Percentiles rank a stretch among this genome's conserved stretches.
Conservation (phyloP, 1,284 basidiomycete species). For the Pascua sp. region DNA sequence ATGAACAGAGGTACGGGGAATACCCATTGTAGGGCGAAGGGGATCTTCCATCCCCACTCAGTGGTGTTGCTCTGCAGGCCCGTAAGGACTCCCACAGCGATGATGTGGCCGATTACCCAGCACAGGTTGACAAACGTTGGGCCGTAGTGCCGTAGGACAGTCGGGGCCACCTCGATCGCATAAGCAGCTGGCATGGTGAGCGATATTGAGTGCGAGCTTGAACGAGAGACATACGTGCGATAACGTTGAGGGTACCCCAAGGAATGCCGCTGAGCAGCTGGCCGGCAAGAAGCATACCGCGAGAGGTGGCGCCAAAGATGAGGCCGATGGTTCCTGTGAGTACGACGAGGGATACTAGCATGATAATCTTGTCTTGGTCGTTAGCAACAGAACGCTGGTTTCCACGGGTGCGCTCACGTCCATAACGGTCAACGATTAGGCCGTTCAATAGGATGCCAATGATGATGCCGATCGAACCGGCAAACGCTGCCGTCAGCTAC, state of each 20-base stretch:
- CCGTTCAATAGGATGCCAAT: slow-evolving; percentile 4
- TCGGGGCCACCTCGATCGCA: slow-evolving; percentile 46
- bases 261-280: slow-evolving; percentile 37
- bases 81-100: neutral
- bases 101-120: slow-evolving; percentile 30
- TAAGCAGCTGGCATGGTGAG: slow-evolving; percentile 28
- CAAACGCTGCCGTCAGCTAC: neutral
- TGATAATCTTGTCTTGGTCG: slow-evolving; percentile 7
- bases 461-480: slow-evolving; percentile 1
- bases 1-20: slow-evolving; percentile 13
- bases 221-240: too few species aligned
- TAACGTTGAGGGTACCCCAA: slow-evolving; percentile 21
- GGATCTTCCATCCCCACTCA: neutral
- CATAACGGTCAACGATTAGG: neutral
- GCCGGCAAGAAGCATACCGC: slow-evolving; percentile 43
- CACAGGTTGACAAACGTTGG: slow-evolving; percentile 47
- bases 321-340: slow-evolving; percentile 44
- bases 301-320: slow-evolving; percentile 43
- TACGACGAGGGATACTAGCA: slow-evolving; percentile 22
- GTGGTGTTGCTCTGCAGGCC: neutral
- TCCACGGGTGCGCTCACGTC: too few species aligned
- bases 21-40: slow-evolving; percentile 11
- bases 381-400: neutral
- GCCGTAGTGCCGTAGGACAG: slow-evolving; percentile 38
- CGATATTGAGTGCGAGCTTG: too few species aligned